phyloP scores from a whole-genome alignment of 768 basidiomycete genomes.

The Tubosaeta sp. region DNA sequence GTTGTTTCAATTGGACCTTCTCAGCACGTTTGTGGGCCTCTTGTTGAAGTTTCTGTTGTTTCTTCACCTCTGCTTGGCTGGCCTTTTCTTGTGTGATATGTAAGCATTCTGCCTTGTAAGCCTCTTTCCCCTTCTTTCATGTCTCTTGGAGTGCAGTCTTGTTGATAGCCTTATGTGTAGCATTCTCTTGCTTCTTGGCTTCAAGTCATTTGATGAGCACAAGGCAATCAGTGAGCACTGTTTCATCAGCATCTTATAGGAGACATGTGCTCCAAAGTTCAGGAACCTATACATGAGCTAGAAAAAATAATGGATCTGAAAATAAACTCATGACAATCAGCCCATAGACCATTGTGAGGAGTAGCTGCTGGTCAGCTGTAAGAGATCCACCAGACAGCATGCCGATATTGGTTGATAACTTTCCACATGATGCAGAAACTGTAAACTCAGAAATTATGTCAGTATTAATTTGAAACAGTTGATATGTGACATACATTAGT shows the following conservation, averaged over 20 bases:
- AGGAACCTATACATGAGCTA: not conserved
- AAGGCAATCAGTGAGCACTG: not conserved
- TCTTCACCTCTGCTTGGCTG: not conserved
- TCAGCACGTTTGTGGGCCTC: not conserved
- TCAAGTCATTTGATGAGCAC: not conserved
- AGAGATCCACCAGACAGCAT: not conserved
- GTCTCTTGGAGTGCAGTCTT: not conserved
- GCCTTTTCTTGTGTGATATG: not conserved
- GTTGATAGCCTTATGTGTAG: not conserved
- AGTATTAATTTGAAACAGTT: too few relatives aligned
- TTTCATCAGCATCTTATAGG: not conserved
- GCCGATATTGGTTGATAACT: not conserved
- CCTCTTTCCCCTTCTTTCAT: not conserved
- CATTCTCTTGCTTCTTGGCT: not conserved
- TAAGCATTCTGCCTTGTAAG: not conserved
- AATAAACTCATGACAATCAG: not conserved
- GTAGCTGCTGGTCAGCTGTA: not conserved
- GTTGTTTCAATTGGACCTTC: too few relatives aligned
- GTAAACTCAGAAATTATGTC: not conserved
- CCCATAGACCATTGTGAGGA: not conserved
- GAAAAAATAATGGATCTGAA: too few relatives aligned
- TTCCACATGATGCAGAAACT: not conserved
- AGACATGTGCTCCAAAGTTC: not conserved
- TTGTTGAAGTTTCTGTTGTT: not conserved
- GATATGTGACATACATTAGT: too few relatives aligned